These are phyloP conservation scores for Ceratocystis smalleyi DNA, from an alignment of 2,329 filamentous ascomycete genomes.

Conservation along the genomic window DNA sequence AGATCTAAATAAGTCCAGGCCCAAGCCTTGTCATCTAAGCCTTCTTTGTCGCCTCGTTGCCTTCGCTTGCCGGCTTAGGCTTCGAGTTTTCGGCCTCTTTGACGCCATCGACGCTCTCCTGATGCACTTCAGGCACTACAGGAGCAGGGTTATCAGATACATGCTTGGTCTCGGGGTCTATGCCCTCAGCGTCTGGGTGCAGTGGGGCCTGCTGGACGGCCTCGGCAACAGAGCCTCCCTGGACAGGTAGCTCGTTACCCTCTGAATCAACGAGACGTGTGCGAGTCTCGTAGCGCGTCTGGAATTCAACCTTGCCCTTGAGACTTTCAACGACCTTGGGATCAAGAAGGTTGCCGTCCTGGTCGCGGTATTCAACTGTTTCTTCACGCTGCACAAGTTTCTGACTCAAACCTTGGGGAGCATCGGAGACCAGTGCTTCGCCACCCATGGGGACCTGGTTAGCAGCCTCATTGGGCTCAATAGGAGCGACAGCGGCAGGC, in stretches of 20 bases:
- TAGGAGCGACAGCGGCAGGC: slow-evolving; percentile 23
- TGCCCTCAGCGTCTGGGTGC: slow-evolving; percentile 46
- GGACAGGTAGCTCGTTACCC: slow-evolving; percentile 56
- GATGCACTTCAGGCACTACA: slow-evolving; percentile 24
- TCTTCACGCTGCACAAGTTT: slow-evolving; percentile 49
- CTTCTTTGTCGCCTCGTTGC: slow-evolving; percentile 37
- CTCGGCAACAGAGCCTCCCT: slow-evolving; percentile 23
- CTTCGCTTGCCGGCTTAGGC: slow-evolving; percentile 49
- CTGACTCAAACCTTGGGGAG: slow-evolving; percentile 34
- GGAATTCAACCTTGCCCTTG: slow-evolving; percentile 85
- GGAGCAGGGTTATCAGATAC: slow-evolving; percentile 27
- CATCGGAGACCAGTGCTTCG: slow-evolving; percentile 29
- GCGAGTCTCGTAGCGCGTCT: slow-evolving; percentile 90
- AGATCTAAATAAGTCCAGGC: neutral
- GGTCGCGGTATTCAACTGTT: slow-evolving; percentile 84
- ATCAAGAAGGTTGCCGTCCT: slow-evolving; percentile 77
- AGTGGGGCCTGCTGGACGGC: slow-evolving; percentile 37
- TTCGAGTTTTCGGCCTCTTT: slow-evolving; percentile 39
- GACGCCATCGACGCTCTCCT: slow-evolving; percentile 42
- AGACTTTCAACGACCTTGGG: slow-evolving; percentile 70
- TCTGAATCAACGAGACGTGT: slow-evolving; percentile 66
- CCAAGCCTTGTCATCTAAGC: slow-evolving; percentile 17
- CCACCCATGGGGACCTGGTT: slow-evolving; percentile 15
- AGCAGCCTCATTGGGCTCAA: slow-evolving; percentile 18
- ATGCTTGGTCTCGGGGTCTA: slow-evolving; percentile 42